These are phyloP conservation scores for Scutellaria minor DNA, from an alignment of 257 asterid species.

Conservation along the genomic window DNA sequence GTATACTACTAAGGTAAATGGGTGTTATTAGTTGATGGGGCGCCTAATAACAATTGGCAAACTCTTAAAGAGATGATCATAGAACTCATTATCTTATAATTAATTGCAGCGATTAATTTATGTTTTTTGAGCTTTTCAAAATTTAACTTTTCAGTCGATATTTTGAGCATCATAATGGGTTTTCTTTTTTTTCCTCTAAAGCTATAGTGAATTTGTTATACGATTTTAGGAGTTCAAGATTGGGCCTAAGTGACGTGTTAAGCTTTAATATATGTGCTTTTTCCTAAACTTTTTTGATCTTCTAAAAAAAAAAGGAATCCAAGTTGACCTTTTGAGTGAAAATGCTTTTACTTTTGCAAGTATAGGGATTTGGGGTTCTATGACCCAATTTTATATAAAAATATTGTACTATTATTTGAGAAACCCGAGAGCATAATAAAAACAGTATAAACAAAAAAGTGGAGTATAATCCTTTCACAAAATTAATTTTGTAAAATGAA, in stretches of 20 bases:
- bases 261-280: neutral
- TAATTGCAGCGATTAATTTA: slow-evolving; percentile 13
- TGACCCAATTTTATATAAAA: neutral
- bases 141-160: slow-evolving; percentile 14
- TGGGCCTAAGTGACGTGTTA: slow-evolving; percentile 1
- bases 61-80: neutral
- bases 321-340: slow-evolving; percentile 27
- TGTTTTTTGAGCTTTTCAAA: slow-evolving; percentile 19
- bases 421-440: neutral
- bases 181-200: neutral
- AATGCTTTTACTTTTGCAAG: neutral
- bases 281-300: slow-evolving; percentile 22
- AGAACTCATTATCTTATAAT: neutral
- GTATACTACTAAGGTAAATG: neutral
- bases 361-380: slow-evolving; percentile 24
- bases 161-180: slow-evolving; percentile 22
- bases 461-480: too few species aligned
- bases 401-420: neutral
- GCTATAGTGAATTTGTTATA: neutral
- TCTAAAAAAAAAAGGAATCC: neutral
- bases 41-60: slow-evolving; percentile 17
- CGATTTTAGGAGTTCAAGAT: slow-evolving; percentile 4
- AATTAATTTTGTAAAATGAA: too few species aligned
- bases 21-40: neutral
- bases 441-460: neutral